phyloP scores from a whole-genome alignment of 768 basidiomycete genomes.

The Lyophyllum decastes region DNA sequence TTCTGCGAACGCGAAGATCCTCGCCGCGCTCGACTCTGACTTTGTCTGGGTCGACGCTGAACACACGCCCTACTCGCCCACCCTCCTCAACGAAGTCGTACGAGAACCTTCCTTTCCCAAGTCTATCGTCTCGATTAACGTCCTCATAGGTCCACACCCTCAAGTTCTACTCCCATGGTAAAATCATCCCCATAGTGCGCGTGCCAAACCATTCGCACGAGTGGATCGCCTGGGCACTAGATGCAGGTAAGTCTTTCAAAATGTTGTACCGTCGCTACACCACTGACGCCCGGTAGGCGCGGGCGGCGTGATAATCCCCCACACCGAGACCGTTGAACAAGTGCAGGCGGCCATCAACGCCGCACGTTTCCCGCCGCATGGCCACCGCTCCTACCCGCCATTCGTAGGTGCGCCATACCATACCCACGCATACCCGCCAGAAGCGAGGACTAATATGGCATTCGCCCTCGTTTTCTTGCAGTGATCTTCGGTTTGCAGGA shows the following conservation, averaged over 20 bases:
- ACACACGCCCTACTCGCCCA: constrained; percentile 1
- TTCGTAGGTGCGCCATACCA: not conserved
- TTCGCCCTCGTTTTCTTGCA: too few relatives aligned
- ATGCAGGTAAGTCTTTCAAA: not conserved
- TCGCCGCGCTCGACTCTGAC: constrained; percentile 1
- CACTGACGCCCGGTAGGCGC: not conserved
- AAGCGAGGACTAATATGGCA: too few relatives aligned
- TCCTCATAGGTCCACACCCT: not conserved
- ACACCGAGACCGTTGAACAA: constrained; percentile 9
- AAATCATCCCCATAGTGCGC: constrained; percentile 2
- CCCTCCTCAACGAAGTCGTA: not conserved
- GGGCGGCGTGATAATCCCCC: not conserved
- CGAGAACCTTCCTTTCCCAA: not conserved
- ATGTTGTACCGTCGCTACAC: too few relatives aligned
- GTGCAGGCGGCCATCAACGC: not conserved
- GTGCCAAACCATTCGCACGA: constrained; percentile 8
- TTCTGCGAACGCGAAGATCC: constrained; percentile 5
- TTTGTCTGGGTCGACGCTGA: constrained; percentile 7
- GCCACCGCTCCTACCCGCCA: constrained; percentile 4
- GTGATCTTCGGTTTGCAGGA: constrained; percentile 1
- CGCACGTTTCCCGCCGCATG: constrained; percentile 3
- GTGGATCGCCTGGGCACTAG: constrained; percentile 3
- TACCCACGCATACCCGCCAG: too few relatives aligned
- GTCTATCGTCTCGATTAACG: not conserved
- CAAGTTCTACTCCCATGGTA: constrained; percentile 5